Evolutionary conservation across 2,329 filamentous ascomycete species (phyloP), one percentile per base, ranked within the genome.

Genomic region (Catunica adiposa): DNA sequence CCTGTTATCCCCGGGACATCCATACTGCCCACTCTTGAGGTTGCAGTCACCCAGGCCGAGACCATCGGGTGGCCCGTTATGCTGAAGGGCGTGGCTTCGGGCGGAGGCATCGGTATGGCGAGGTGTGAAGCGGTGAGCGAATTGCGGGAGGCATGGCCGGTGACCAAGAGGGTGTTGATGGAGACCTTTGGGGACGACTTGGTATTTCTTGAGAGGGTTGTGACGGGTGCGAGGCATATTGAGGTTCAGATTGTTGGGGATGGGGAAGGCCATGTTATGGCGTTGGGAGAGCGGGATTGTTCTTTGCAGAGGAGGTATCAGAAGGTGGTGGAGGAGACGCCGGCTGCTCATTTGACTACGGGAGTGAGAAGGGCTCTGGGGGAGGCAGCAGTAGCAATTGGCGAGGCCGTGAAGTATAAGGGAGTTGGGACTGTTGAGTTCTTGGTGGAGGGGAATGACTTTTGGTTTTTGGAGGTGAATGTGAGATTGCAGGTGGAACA

Each of bases 241-340:
- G 74, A 77, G 58, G 68, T 76, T 0, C 74, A 77, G 57, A 68
- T 77, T 2, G 50, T 76, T 1, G 74, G 73, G 2, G 69, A 76
- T 59, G 67, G 71, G 2, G 55, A 62, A 1, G 73, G 72, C 0
- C 62, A 64, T 3, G 69, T 71, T 0, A 60, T 70, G 14, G 64
- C 67, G 14, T 62, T 70, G 0, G 68, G 71, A 3, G 73, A 77
- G 52, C 64, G 74, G 7, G 74, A 77, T 38, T 77, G 75, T 57
- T 75, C 73, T 3, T 61, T 77, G 1, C 73, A 77, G 52, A 62
- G 74, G 4, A 65, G 74, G 1, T 69, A 77, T 57, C 73, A 77
- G 57, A 77, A 77, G 57, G 67, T 77, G 1, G 65, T 77, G 0
- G 74, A 77, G 58, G 72, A 75, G 62, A 60, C 59, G 0, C 64